phyloP scores from a whole-genome alignment of 2,329 filamentous ascomycete species.

The Sporothrix luriei region DNA sequence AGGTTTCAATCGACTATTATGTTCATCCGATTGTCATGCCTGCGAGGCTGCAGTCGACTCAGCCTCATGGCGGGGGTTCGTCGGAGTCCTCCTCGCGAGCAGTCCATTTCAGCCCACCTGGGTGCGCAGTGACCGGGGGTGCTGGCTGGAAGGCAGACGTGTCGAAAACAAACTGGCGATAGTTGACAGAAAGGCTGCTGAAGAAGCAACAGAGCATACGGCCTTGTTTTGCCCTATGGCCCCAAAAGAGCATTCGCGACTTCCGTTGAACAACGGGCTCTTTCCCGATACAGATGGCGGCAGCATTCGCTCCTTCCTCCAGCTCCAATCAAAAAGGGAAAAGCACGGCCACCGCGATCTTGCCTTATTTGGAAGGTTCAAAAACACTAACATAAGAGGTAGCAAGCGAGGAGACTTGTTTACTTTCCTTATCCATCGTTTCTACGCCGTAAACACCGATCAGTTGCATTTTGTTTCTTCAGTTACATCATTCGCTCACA shows the following conservation, averaged over 20 bases:
- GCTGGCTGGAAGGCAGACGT: too few species aligned
- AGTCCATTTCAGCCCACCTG: not conserved
- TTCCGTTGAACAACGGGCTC: not conserved
- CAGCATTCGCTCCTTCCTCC: not conserved
- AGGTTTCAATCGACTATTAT: not conserved
- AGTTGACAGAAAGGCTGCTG: not conserved
- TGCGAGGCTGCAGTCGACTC: constrained; percentile 3
- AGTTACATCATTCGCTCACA: too few species aligned
- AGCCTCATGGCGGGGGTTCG: not conserved
- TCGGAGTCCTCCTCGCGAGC: not conserved
- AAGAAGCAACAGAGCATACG: not conserved
- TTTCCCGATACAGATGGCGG: not conserved
- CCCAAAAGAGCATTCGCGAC: not conserved
- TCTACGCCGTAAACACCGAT: not conserved
- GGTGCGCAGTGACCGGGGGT: too few species aligned
- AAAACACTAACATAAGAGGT: not conserved
- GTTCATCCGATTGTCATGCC: not conserved
- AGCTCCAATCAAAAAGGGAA: not conserved
- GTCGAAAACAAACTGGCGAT: not conserved
- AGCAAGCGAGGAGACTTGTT: not conserved
- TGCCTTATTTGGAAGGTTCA: constrained; percentile 6
- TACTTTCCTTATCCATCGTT: not conserved
- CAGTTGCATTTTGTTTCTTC: not conserved
- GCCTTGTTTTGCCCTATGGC: not conserved
- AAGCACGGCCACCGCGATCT: not conserved